These are phyloP conservation scores for Fomitopsis betulina DNA, from an alignment of 1,284 basidiomycete species.

Conservation along the genomic window DNA sequence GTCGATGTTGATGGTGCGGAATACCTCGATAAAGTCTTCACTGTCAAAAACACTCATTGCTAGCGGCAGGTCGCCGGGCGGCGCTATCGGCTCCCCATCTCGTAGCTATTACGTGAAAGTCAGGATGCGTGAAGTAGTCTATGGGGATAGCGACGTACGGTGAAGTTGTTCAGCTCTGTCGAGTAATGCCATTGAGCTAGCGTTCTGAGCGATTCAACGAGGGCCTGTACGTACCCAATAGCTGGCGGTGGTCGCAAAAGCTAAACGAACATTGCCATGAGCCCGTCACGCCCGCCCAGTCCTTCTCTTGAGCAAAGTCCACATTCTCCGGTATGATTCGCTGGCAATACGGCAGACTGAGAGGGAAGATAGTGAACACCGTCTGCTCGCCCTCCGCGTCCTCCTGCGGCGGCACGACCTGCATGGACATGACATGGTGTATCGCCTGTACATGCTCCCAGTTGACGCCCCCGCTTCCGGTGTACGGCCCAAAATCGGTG, in stretches of 20 bases:
- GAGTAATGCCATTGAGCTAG: not conserved
- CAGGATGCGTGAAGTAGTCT: not conserved
- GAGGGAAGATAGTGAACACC: conserved; percentile 36
- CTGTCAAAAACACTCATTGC: conserved; percentile 40
- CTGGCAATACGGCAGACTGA: conserved; percentile 54
- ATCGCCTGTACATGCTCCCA: conserved; percentile 57
- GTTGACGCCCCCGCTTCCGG: conserved; percentile 42
- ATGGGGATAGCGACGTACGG: not conserved
- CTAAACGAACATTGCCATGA: conserved; percentile 58
- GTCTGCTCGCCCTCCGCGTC: conserved; percentile 22
- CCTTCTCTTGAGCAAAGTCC: conserved; percentile 34
- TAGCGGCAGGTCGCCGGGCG: not conserved
- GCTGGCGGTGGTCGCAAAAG: conserved; percentile 62
- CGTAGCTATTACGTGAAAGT: conserved; percentile 18
- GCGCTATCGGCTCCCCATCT: conserved; percentile 33
- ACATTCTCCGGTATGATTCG: conserved; percentile 36
- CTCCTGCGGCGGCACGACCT: conserved; percentile 39
- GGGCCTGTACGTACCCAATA: conserved; percentile 42
- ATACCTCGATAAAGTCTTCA: conserved; percentile 46
- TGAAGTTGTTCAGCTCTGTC: not conserved
- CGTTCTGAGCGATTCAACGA: not conserved
- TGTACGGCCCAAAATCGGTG: conserved; percentile 56
- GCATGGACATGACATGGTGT: conserved; percentile 52
- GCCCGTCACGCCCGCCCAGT: conserved; percentile 65
- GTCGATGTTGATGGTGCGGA: conserved; percentile 42